Evolutionary conservation across 2,329 filamentous ascomycete species (phyloP).

Genomic region (Raffaelea ambrosiae): DNA sequence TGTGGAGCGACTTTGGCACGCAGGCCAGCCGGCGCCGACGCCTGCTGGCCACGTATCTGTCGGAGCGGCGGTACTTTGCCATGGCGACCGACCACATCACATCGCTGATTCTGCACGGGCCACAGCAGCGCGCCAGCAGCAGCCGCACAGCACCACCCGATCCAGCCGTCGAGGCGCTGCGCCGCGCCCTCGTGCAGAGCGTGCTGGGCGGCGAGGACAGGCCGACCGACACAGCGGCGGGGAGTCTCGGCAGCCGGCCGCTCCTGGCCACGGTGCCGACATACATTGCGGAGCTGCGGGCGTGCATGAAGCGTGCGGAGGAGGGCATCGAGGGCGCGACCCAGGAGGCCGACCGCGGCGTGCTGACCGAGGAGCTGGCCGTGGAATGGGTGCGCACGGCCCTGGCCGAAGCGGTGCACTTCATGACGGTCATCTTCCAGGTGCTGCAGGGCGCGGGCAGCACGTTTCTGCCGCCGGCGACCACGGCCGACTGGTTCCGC

Average conservation of each 20-base stretch:
- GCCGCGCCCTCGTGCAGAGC: conserved; percentile 4
- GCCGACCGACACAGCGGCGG: conserved; percentile 5
- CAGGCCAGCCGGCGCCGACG: conserved; percentile 54
- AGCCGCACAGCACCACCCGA: background rate
- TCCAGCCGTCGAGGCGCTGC: conserved; percentile 4
- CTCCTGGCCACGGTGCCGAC: conserved; percentile 37
- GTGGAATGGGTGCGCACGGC: conserved; percentile 53
- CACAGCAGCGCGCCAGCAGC: background rate
- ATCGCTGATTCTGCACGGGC: conserved; percentile 39
- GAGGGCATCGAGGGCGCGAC: conserved; percentile 39
- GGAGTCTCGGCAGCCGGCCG: conserved; percentile 19
- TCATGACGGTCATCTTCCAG: conserved; percentile 65
- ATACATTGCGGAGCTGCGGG: conserved; percentile 37
- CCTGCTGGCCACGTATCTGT: conserved; percentile 63
- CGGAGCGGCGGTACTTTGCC: conserved; percentile 60
- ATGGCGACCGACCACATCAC: conserved; percentile 52
- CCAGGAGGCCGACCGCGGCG: conserved; percentile 33
- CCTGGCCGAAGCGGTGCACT: conserved; percentile 64
- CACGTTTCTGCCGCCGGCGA: conserved; percentile 46
- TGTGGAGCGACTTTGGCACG: conserved; percentile 52
- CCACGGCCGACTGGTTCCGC: conserved; percentile 65
- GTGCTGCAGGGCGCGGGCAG: conserved; percentile 51
- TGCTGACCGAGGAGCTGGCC: conserved; percentile 43
- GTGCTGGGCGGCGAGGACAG: background rate
- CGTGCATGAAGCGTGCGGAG: conserved; percentile 41